Evolutionary conservation across 805 yeast genomes (phyloP).

Genomic region (Schizosaccharomyces octosporus): DNA sequence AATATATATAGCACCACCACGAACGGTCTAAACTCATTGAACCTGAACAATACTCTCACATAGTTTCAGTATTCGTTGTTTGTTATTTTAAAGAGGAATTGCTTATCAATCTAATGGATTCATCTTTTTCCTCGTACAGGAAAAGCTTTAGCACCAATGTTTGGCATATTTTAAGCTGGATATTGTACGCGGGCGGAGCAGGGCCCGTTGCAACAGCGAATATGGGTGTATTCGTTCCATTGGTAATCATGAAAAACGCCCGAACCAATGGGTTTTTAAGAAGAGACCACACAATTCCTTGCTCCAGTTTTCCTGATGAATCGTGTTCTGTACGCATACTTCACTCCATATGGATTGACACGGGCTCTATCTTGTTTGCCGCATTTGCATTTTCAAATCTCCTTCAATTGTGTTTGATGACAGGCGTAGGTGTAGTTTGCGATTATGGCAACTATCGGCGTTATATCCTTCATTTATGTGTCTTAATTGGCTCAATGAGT

Average conservation of each 20-base stretch:
- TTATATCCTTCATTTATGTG: background rate
- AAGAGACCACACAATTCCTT: background rate
- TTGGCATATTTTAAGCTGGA: background rate
- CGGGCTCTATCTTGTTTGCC: background rate
- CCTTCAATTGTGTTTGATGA: background rate
- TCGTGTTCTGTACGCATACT: background rate
- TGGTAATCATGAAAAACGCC: background rate
- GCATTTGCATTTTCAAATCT: background rate
- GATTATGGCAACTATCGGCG: background rate
- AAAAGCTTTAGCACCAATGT: background rate
- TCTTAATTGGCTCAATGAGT: background rate
- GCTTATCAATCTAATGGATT: too few relatives aligned
- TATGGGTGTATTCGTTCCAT: background rate
- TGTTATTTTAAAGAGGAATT: too few relatives aligned
- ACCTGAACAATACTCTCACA: too few relatives aligned
- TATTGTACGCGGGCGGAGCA: background rate
- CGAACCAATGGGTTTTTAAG: background rate
- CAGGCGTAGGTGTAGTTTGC: background rate
- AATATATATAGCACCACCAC: too few relatives aligned
- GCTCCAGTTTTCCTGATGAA: background rate
- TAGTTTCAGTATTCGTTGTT: too few relatives aligned
- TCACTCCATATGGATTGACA: background rate
- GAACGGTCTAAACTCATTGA: too few relatives aligned
- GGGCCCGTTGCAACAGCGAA: background rate
- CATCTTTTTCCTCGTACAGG: background rate